phyloP scores from a whole-genome alignment of 129 eudicot genomes.

The Flaveria sonorensis region DNA sequence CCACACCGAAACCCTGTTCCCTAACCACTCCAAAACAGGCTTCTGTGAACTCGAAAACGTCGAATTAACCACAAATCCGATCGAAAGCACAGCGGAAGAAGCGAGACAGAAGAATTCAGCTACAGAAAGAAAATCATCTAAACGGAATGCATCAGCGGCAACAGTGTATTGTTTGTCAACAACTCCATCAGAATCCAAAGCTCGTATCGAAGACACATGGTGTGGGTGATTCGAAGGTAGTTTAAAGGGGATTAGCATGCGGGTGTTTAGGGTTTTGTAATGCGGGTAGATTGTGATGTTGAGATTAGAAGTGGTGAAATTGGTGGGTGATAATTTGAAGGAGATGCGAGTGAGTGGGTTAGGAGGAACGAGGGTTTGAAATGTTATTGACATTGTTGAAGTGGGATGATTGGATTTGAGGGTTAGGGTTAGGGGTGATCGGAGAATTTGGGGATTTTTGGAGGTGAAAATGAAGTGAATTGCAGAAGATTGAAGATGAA shows the following conservation, averaged over 20 bases:
- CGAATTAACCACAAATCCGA: slow-evolving; percentile 49
- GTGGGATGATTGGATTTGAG: background rate
- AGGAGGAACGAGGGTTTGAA: slow-evolving; percentile 48
- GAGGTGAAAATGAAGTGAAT: slow-evolving; percentile 1
- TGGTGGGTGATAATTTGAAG: slow-evolving; percentile 34
- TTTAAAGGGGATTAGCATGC: slow-evolving; percentile 20
- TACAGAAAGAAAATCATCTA: slow-evolving; percentile 56
- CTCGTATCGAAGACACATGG: slow-evolving; percentile 18
- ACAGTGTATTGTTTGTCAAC: slow-evolving; percentile 12
- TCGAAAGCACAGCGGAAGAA: slow-evolving; percentile 57
- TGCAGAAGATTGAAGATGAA: slow-evolving; percentile 12
- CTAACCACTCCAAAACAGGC: slow-evolving; percentile 49
- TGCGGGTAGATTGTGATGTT: slow-evolving; percentile 21
- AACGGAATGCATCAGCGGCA: slow-evolving; percentile 20
- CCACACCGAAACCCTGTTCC: slow-evolving; percentile 57
- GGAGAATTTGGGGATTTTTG: background rate
- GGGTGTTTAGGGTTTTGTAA: slow-evolving; percentile 28
- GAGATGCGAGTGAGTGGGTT: slow-evolving; percentile 38
- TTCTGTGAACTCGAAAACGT: slow-evolving; percentile 37
- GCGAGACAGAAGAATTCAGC: slow-evolving; percentile 59
- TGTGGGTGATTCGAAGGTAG: slow-evolving; percentile 5
- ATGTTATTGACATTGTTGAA: slow-evolving; percentile 53
- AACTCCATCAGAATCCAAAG: slow-evolving; percentile 36
- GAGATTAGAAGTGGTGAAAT: slow-evolving; percentile 27
- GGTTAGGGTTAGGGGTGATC: slow-evolving; percentile 23